Evolutionary conservation across 768 basidiomycete genomes (phyloP), one percentile per base, ranked within the genome.

Genomic region (Mycena epipterygia): DNA sequence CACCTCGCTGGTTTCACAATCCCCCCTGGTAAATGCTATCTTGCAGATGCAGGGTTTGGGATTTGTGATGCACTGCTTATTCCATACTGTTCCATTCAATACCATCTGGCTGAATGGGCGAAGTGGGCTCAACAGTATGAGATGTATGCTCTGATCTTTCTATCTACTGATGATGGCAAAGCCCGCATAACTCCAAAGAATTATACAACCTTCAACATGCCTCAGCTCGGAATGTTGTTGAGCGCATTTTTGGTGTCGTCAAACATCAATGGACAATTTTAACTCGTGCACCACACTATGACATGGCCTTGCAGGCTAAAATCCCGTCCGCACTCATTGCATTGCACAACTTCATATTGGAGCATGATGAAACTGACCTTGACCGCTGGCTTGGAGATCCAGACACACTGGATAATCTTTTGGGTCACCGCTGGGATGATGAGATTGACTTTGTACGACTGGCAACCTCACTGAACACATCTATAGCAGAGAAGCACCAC

Each of bases 191-290:
- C 48, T 70, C 77, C 35, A 74, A 85, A 73, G 83, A 86, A 70
- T 69, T 86, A 0, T 85, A 78, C 64, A 86, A 85, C 75, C 76
- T 86, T 3, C 74, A 78, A 25, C 83, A 86, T 76, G 77, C 83
- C 8, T 76, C 75, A n/a, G n/a, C n/a, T n/a, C n/a, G n/a, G n/a
- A n/a, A n/a, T n/a, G n/a, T n/a, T n/a, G n/a, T n/a, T n/a, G n/a
- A n/a, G n/a, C n/a, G n/a, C n/a, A n/a, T n/a, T n/a, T n/a, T n/a
- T n/a, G n/a, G n/a, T n/a, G n/a, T 62, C 2, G 13, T 81, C 56
- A 84, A 84, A 72, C 57, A 67, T 13, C 59, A 73, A 14, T 75
- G 66, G 62, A 32, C 53, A 8, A 72, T 75, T 49, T 52, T 72
- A 17, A 61, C 59, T 19, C 33, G 65, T 29, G 62, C 79, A 4